Base-by-base conservation (phyloP, 2,329 filamentous ascomycete species). In the Aspergillus alliaceus region DNA sequence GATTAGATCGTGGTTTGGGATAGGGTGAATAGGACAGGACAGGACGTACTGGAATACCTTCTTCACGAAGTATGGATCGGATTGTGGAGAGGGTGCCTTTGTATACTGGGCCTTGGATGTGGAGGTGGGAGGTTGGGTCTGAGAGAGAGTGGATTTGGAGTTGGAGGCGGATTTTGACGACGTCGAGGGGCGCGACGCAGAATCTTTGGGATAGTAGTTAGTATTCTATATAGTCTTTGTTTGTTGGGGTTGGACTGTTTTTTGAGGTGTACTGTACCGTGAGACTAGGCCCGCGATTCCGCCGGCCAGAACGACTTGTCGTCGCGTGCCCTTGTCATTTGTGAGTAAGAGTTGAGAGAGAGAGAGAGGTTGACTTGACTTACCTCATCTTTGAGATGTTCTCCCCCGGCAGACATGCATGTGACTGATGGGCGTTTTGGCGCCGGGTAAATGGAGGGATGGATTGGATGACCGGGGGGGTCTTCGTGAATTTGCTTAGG, bases 101-200 rank as follows among this genome's bases (percentile, higher is more conserved):
- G 78, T 93, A 72, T 53, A 82, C 51, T 66, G 77, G 76, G 2
- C 74, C 80, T 51, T 71, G 67, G 57, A 80, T 67, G 62, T 76
- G 68, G 52, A 78, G 78, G 61, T 85, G 80, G 46, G 86, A 83
- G 9, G 86, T 75, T 2, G 91, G 89, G 69, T 93, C 89, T 66
- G 88, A 89, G 59, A 90, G 84, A 49, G 91, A 92, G 78, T 96
- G 90, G 44, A 90, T 86, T 75, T 98, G 95, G 18, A 99, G 86
- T 74, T 99, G 95, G 46, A 98, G 87, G 47, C 95, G 90, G 77
- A 99, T 99, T 81, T 99, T 98, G 78, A 98, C 87, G 61, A 99
- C 95, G 75, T 99, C 95, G 64, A 99, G 89, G 53, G 95, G 95
- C 18, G 95, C 91, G 72, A 98, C 89, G 70, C 95, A 86, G 80